These are phyloP conservation scores for Aureobasidium namibiae DNA, from an alignment of 2,329 filamentous ascomycete genomes.

Conservation along the genomic window DNA sequence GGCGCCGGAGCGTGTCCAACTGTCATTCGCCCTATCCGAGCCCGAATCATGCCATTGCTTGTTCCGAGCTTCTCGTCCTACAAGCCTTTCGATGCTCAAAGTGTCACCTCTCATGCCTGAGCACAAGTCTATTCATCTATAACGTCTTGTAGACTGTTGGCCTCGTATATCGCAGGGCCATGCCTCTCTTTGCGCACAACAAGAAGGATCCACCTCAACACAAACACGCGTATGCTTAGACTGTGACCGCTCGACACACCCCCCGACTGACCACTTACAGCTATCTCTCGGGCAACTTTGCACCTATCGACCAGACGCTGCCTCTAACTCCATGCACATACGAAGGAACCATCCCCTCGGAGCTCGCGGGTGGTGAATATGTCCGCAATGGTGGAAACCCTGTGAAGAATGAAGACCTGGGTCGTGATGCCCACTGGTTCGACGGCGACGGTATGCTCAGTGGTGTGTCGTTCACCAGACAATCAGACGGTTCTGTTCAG, in stretches of 20 bases:
- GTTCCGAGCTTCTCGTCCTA: not conserved
- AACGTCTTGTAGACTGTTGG: not conserved
- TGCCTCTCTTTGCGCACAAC: conserved; percentile 21
- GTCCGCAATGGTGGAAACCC: conserved; percentile 66
- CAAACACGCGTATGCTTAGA: conserved; percentile 34
- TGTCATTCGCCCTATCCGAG: not conserved
- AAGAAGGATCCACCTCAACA: conserved; percentile 21
- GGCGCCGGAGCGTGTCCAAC: not conserved
- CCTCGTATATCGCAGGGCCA: not conserved
- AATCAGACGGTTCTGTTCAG: conserved; percentile 34
- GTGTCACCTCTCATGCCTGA: not conserved
- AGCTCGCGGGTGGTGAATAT: conserved; percentile 61
- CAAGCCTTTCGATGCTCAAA: not conserved
- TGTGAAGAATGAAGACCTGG: conserved; percentile 51
- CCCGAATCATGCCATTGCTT: not conserved
- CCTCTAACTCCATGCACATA: conserved; percentile 50
- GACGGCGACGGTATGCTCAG: conserved; percentile 69
- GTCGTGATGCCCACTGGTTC: conserved; percentile 63
- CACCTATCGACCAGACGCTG: conserved; percentile 51
- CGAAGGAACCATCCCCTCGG: conserved; percentile 52
- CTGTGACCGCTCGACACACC: not conserved
- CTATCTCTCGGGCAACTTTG: conserved; percentile 62
- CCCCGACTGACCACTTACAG: conserved; percentile 24
- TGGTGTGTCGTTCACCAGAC: conserved; percentile 52
- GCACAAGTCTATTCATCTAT: not conserved